Evolutionary conservation across 2,329 filamentous ascomycete species (phyloP), one percentile per base, ranked within the genome.

Genomic region (Exserohilum turcica): DNA sequence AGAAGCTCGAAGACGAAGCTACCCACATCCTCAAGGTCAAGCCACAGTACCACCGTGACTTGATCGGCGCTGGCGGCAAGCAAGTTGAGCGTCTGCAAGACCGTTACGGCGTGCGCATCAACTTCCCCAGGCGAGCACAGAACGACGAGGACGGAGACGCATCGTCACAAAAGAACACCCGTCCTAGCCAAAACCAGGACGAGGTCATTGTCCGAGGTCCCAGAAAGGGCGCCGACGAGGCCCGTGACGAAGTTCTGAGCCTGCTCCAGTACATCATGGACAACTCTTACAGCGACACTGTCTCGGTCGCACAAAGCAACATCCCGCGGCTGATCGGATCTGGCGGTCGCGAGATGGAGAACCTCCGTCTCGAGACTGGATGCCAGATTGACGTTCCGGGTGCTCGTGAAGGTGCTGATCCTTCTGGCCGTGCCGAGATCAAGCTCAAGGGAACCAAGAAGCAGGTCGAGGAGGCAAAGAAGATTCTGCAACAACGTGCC

Each of bases 251-350:
- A 78, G 87, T 99, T 24, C 84, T 93, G 59, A 92, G 88, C 57
- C 82, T 97, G 43, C 83, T 94, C 68, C 91, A 96, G 75, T 99
- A 92, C 76, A 84, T 93, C 39, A 87, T 91, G 74, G 93, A 97
- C 71, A 92, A 92, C 73, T 94, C 91, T 0, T 84, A 89, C 74
- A 88, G 84, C 18, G 90, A 88, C 13, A 88, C 86, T 10, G 86
- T 99, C 12, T 86, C 89, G 10, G 91, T 99, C 29, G 89, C 95
- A 62, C 91, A 94, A 76, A 92, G 87, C 77, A 92, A 97, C 74
- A 82, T 99, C 52, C 92, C 92, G n/a, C 93, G 90, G 15, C 79
- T 99, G 60, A 97, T 99, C 66, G 94, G 94, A 43, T 87, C 92
- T 66, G 90, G 92, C 35, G 94, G 94, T 59, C 86, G 88, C 64